These are phyloP conservation scores for Sugiyamaella paludigena DNA, from an alignment of 1,139 yeast species.

Conservation along the genomic window DNA sequence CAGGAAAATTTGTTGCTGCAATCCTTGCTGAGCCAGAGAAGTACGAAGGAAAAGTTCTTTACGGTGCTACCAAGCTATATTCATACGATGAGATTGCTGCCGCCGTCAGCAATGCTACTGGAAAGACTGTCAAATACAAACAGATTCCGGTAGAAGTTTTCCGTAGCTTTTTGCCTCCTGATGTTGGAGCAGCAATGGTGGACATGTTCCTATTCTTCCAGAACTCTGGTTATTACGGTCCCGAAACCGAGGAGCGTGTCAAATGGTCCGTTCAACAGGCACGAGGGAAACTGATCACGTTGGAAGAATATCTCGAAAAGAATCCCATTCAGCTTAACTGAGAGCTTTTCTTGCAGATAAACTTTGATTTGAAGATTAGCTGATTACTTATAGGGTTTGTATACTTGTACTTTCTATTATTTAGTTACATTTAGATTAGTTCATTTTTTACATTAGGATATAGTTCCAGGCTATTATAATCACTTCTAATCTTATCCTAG, in stretches of 20 bases:
- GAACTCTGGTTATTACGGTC: constrained; percentile 16
- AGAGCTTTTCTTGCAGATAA: too few relatives aligned
- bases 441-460: too few relatives aligned
- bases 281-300: too few relatives aligned
- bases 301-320: too few relatives aligned
- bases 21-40: constrained; percentile 15
- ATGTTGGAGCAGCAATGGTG: not conserved
- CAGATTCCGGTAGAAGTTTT: constrained; percentile 9
- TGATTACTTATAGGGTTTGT: too few relatives aligned
- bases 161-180: not conserved
- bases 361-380: too few relatives aligned
- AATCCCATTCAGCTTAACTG: too few relatives aligned
- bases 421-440: too few relatives aligned
- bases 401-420: too few relatives aligned
- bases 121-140: constrained; percentile 10
- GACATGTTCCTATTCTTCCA: constrained; percentile 9
- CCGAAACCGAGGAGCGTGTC: constrained; percentile 7
- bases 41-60: constrained; percentile 7
- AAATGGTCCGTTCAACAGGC: not conserved
- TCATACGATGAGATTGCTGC: constrained; percentile 3
- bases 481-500: too few relatives aligned
- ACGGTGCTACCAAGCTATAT: constrained; percentile 6
- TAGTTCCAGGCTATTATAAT: too few relatives aligned
- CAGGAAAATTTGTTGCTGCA: constrained; percentile 15
- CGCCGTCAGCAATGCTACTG: constrained; percentile 5